Conservation (phyloP, 2,329 filamentous ascomycete species). For the Stachybotrys elegans region DNA sequence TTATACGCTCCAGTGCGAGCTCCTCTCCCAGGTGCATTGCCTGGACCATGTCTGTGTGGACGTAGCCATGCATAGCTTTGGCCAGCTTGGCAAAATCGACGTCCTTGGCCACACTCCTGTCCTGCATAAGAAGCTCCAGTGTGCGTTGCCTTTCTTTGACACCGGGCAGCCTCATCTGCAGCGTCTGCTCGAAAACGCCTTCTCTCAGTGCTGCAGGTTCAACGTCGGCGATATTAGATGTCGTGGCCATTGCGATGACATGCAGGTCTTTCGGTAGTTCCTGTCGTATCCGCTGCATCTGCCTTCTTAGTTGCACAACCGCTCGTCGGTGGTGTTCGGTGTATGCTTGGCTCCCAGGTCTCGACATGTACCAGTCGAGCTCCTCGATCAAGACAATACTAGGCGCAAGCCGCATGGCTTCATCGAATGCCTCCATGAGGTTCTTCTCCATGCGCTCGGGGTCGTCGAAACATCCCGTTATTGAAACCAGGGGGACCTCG, state of each 20-base stretch:
- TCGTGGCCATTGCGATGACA: conserved; percentile 87
- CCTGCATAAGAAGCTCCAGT: conserved; percentile 64
- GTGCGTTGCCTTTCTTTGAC: conserved; percentile 74
- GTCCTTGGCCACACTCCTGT: conserved; percentile 58
- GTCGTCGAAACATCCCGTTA: conserved; percentile 45
- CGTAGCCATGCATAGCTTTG: conserved; percentile 84
- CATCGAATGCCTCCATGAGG: conserved; percentile 50
- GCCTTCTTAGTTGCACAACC: conserved; percentile 74
- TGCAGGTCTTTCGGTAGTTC: conserved; percentile 66
- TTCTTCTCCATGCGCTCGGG: conserved; percentile 33
- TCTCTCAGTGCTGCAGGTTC: conserved; percentile 71
- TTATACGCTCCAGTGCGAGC: conserved; percentile 27
- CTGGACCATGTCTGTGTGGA: conserved; percentile 79
- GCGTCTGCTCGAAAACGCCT: conserved; percentile 75
- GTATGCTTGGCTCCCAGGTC: conserved; percentile 69
- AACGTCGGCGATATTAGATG: conserved; percentile 80
- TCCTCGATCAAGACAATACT: conserved; percentile 90
- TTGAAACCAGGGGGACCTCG: conserved; percentile 68
- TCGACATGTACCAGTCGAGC: conserved; percentile 79
- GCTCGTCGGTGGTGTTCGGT: conserved; percentile 88
- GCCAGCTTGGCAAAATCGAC: conserved; percentile 72
- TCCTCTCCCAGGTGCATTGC: conserved; percentile 44
- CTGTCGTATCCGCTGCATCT: conserved; percentile 76
- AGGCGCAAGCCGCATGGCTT: conserved; percentile 79
- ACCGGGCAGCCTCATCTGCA: conserved; percentile 84